Base-by-base conservation (phyloP, 495 filamentous ascomycete species). In the Penicillium desertorum region DNA sequence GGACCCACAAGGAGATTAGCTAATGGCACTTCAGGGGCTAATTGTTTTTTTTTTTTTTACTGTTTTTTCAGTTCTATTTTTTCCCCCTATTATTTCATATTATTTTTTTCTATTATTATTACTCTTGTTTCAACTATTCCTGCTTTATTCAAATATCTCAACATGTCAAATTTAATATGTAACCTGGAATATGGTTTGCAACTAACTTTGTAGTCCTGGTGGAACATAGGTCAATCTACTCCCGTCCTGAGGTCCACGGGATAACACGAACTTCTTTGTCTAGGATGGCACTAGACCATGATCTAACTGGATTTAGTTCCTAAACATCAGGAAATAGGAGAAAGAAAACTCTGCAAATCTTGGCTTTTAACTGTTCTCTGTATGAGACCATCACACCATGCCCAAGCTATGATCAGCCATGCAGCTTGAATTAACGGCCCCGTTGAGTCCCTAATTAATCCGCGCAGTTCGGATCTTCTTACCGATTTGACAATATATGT, bases 371-470 rank as follows among this genome's bases (percentile, higher is more conserved):
- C 11, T 27, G n/a, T n/a, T n/a, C n/a, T n/a, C n/a, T n/a, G 22
- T 16, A 41, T 51, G 50, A 52, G 42, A 52, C 22, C 44, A 61
- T 64, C 58, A 64, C 58, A 63, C 60, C 63, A 63, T 45, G 17
- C 43, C 43, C 43, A 14, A 45, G 22, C 25, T 22, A 43, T 43
- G 62, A 67, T 67, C 64, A 59, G 49, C 64, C 50, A 62, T 62
- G 62, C 64, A 67, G 63, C 51, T 62, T 45, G 49, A 57, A 49
- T 39, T 54, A 61, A 61, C 54, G 53, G 54, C n/a, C 23, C 12
- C 48, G 14, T 44, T 12, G 34, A 30, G 34, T 45, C 62, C 62
- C 62, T 67, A 68, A 68, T 65, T 65, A 60, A 57, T 57, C 61
- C 49, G 57, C 56, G 32, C 48, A 52, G 45, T 39, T 65, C 60